Evolutionary conservation across 495 filamentous ascomycete species (phyloP).

Genomic region (Hypoxylon cercidicola): DNA sequence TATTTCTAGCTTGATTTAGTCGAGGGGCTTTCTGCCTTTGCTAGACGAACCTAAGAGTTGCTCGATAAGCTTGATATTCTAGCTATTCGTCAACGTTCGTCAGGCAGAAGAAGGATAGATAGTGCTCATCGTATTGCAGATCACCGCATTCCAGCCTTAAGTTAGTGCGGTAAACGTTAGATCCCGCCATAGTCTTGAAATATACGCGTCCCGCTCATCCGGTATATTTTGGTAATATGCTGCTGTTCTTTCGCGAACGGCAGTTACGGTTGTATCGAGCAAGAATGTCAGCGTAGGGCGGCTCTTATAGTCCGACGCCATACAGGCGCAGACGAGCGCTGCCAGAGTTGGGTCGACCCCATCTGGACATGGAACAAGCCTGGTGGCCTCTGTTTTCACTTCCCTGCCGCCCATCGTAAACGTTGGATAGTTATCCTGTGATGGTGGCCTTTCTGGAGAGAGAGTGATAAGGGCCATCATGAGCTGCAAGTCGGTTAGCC

Average conservation of each 20-base stretch:
- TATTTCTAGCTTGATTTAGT: no score
- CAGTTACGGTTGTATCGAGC: neutral
- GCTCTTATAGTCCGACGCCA: neutral
- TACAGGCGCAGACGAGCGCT: neutral
- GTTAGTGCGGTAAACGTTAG: no score
- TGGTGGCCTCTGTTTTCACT: neutral
- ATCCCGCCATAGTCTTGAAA: no score
- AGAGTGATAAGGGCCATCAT: neutral
- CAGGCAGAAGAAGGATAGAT: no score
- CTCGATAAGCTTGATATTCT: no score
- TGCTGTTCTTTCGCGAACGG: neutral
- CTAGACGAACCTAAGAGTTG: no score
- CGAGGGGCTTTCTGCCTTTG: no score
- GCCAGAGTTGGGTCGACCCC: neutral
- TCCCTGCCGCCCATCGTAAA: neutral
- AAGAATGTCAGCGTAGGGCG: neutral
- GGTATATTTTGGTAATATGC: neutral
- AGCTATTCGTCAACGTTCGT: no score
- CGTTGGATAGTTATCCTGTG: neutral
- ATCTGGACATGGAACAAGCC: neutral
- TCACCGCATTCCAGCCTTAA: no score
- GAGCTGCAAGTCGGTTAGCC: neutral
- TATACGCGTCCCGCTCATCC: neutral
- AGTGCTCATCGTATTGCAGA: no score
- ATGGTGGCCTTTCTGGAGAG: neutral